phyloP scores from a whole-genome alignment of 108 stramenopile species.

The Mediolabrus comicus region DNA sequence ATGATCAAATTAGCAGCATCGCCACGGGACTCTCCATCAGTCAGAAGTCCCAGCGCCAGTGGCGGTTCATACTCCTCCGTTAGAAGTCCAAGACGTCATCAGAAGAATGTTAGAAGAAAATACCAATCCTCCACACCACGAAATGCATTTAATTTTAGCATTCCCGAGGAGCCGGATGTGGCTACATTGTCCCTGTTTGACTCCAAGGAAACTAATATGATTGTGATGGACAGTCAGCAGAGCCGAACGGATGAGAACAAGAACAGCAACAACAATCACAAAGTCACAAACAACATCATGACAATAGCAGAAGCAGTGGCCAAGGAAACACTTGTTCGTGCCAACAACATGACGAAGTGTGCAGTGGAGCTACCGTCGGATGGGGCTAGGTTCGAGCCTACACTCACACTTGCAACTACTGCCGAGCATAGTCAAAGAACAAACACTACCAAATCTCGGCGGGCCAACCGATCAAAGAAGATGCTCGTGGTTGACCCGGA shows the following conservation, averaged over 20 bases:
- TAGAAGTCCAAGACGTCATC: neutral
- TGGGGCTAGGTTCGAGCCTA: neutral
- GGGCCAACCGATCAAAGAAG: slow-evolving; percentile 6
- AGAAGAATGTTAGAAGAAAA: neutral
- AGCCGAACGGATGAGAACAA: neutral
- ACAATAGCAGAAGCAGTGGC: neutral
- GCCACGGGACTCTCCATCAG: neutral
- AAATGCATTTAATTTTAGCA: neutral
- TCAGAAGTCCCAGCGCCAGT: neutral
- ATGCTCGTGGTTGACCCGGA: slow-evolving; percentile 36
- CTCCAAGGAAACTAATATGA: neutral
- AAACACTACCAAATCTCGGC: neutral
- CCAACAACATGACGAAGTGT: neutral
- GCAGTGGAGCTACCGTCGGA: neutral
- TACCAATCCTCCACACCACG: neutral
- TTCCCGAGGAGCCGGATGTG: neutral
- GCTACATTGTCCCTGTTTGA: too few species aligned
- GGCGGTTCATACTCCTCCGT: too few species aligned
- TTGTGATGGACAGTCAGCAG: neutral
- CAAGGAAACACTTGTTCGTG: neutral
- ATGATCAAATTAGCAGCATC: neutral
- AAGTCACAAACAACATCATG: too few species aligned
- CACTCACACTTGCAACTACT: neutral
- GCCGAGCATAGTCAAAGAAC: neutral
- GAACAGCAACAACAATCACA: too few species aligned